phyloP scores from a whole-genome alignment of 805 yeast species.

The Yarrowia deformans region DNA sequence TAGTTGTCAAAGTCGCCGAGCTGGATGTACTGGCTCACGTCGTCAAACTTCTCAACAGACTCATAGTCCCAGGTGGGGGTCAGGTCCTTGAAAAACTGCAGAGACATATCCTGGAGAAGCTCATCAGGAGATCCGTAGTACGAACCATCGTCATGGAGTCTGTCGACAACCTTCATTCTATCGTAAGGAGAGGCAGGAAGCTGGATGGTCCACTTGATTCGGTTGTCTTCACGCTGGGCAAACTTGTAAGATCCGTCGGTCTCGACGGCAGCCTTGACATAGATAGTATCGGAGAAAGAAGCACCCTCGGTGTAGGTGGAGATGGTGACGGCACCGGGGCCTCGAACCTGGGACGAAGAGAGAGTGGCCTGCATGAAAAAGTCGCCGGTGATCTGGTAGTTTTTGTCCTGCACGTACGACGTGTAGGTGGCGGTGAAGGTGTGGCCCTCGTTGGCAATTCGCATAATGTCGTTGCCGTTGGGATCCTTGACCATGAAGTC shows the following conservation, averaged over 20 bases:
- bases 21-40: conserved; percentile 6
- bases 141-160: background rate
- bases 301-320: background rate
- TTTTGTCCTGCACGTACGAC: background rate
- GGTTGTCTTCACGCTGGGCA: conserved; percentile 25
- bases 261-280: conserved; percentile 10
- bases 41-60: background rate
- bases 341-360: background rate
- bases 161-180: conserved; percentile 23
- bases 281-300: conserved; percentile 3
- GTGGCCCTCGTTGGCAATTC: conserved; percentile 28
- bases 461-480: conserved; percentile 14
- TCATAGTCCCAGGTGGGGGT: conserved; percentile 16
- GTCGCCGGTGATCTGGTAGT: conserved; percentile 10
- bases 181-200: conserved; percentile 30
- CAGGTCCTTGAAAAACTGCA: conserved; percentile 18
- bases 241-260: conserved; percentile 7
- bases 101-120: conserved; percentile 6
- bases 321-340: conserved; percentile 2
- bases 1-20: conserved; percentile 2
- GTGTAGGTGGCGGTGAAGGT: conserved; percentile 13
- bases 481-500: conserved; percentile 32
- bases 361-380: conserved; percentile 15
- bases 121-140: background rate
- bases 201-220: conserved; percentile 28